Evolutionary conservation across 306 rosid species (phyloP).

Genomic region (Vigna nakashimae): DNA sequence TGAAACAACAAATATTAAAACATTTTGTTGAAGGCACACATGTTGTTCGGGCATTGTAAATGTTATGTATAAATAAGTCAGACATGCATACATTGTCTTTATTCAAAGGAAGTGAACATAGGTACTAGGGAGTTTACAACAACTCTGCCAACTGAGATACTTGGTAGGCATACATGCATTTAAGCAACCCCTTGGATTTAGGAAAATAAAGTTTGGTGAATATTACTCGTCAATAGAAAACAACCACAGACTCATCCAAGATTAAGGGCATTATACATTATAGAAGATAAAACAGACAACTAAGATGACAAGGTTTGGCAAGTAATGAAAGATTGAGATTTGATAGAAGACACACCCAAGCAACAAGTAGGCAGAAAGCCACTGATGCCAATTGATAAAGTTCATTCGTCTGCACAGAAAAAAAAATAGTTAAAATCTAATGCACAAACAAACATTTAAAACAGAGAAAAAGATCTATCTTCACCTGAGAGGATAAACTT

Average conservation of each 20-base stretch:
- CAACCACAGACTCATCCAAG: slow-evolving; percentile 30
- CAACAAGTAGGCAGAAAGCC: slow-evolving; percentile 97
- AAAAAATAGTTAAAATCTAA: slow-evolving; percentile 34
- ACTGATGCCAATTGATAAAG: slow-evolving; percentile 96
- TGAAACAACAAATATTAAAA: slow-evolving; percentile 43
- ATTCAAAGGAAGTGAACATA: no score
- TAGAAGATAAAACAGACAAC: slow-evolving; percentile 31
- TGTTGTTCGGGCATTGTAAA: slow-evolving; percentile 34
- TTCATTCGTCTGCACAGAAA: slow-evolving; percentile 83
- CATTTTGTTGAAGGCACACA: slow-evolving; percentile 38
- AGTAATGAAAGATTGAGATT: slow-evolving; percentile 38
- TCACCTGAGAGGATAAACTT: slow-evolving; percentile 93
- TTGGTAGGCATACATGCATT: slow-evolving; percentile 6
- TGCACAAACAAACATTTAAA: slow-evolving; percentile 29
- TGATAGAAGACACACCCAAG: slow-evolving; percentile 78
- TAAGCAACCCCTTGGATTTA: slow-evolving; percentile 3
- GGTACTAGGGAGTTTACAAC: no score
- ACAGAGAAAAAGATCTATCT: slow-evolving; percentile 38
- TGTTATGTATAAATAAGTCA: neutral
- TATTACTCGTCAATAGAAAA: slow-evolving; percentile 29
- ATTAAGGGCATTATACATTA: slow-evolving; percentile 21
- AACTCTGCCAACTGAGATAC: no score
- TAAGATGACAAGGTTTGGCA: slow-evolving; percentile 23
- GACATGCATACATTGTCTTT: neutral
- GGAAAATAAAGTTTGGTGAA: slow-evolving; percentile 34